Evolutionary conservation across 345 rosid genomes (phyloP), one percentile per base, ranked within the genome.

Genomic region (thale cress (Arabidopsis thaliana)): DNA sequence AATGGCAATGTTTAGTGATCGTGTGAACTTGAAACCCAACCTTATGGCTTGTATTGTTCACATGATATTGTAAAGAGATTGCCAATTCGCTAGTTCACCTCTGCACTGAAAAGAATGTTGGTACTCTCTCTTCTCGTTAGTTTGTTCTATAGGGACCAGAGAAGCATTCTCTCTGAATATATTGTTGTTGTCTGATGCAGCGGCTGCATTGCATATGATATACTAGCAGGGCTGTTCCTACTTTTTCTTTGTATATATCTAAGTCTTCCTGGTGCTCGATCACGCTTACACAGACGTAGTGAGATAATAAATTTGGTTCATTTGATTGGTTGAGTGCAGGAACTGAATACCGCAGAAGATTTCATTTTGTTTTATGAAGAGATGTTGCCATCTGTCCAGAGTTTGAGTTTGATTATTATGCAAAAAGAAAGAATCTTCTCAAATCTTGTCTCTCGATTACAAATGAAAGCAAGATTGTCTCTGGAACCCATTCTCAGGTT

Each of bases 401-500:
- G 83, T 33, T 80, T 88, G 57, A 86, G 88, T 12, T 78, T 85
- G 82, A 76, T 94, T 58, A 61, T 87, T 25, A 68, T 84, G 59
- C 90, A 94, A 79, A 90, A 85, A 79, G 96, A 91, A 65, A 41
- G 73, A 36, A 90, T 94, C 72, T 77, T 94, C 71, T 71, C 85
- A 6, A 83, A 84, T 60, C 97, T 94, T 63, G 71, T 86, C 46
- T 82, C 86, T 50, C 87, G 91, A 72, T 80, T 94, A 77, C 90
- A 89, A 59, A 82, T 92, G 87, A 82, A 85, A 82, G 93, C 99
- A 60, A 89, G 92, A 53, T 81, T 94, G 34, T 94, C 99, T 5
- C 87, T 94, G 53, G 97, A 92, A 82, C 92, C 98, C 52, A 84
- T 91, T 82, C 86, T 94, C 71, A 84, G 95, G 96, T 93, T 71